These are phyloP conservation scores for Trichophaea hybrida DNA, from an alignment of 2,329 filamentous ascomycete species.

Conservation along the genomic window DNA sequence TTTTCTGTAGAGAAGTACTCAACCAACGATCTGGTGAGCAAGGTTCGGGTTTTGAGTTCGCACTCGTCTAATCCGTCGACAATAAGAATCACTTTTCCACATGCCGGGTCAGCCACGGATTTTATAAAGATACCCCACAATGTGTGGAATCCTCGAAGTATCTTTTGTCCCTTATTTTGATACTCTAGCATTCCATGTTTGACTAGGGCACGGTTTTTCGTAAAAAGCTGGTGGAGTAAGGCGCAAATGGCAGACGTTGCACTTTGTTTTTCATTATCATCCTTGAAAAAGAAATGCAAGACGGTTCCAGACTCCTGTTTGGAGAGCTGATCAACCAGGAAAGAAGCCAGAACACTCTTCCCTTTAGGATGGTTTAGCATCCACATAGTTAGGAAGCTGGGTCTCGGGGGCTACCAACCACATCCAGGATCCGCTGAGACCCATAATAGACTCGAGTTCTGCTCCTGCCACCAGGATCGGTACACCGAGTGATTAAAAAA, in stretches of 20 bases:
- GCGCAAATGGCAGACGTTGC: not conserved
- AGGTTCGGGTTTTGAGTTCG: not conserved
- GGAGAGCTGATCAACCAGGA: not conserved
- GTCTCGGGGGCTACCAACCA: not conserved
- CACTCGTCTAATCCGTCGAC: not conserved
- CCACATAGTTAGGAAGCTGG: not conserved
- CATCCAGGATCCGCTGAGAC: not conserved
- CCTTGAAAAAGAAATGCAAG: not conserved
- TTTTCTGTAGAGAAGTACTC: not conserved
- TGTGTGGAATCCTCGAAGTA: not conserved
- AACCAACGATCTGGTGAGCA: not conserved
- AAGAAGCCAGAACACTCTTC: not conserved
- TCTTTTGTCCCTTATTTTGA: not conserved
- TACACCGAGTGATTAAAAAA: not conserved
- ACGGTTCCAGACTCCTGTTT: not conserved
- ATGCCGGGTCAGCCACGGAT: not conserved
- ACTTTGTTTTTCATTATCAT: not conserved
- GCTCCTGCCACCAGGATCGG: not conserved
- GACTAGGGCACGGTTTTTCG: not conserved
- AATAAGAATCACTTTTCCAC: not conserved
- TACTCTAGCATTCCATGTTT: not conserved
- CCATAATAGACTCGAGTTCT: not conserved
- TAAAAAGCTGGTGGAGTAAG: not conserved
- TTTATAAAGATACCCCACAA: not conserved
- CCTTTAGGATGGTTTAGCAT: not conserved